Evolutionary conservation across 805 yeast species (phyloP), one percentile per base, ranked within the genome.

Genomic region (Metschnikowia rubicola): DNA sequence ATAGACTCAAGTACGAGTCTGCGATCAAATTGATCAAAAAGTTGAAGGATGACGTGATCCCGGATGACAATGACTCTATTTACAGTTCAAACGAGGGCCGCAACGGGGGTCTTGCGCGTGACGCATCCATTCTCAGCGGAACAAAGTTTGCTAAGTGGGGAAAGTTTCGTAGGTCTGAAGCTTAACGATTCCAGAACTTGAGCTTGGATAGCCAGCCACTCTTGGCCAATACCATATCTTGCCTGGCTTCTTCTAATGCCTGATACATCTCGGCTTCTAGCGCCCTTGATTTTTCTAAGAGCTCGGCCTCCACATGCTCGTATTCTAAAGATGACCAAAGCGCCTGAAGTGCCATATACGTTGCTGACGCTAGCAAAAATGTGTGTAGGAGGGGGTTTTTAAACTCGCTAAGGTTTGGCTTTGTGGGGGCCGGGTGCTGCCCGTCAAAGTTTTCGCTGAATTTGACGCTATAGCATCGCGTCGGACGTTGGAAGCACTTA

Each of bases 1-100:
- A 86, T 52, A 78, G 91, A 46, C 76, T 92, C 40, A 80, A 79
- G 55, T 84, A 83, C 2, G 92, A 86, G 47, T 83, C 80, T 50
- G 96, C 96, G 2, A 62, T 77, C 43, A 62, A 65, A 29, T 66
- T 88, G 53, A 67, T 88, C 11, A 73, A 76, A 17, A 89, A 86
- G 62, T 61, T 82, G 61, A 57, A 62, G 28, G 57, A 53, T 21
- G 57, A 50, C 6, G 56, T 45, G 19, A 58, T 49, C 8, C 60
- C 54, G 2, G 52, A 46, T 13, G 63, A 52, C 26, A 51, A 39
- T 37, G 43, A 42, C 30, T 42, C 48, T 29, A 41, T 43, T 4
- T 30, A 46, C 41, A 54, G 48, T 33, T 41, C 34, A 2, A 15
- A 37, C 30, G 51, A 50, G 10, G 43, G 41, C 13, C 47, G 46